phyloP scores from a whole-genome alignment of 176 grass and related monocot genomes.

The Urochloa ruziziensis region DNA sequence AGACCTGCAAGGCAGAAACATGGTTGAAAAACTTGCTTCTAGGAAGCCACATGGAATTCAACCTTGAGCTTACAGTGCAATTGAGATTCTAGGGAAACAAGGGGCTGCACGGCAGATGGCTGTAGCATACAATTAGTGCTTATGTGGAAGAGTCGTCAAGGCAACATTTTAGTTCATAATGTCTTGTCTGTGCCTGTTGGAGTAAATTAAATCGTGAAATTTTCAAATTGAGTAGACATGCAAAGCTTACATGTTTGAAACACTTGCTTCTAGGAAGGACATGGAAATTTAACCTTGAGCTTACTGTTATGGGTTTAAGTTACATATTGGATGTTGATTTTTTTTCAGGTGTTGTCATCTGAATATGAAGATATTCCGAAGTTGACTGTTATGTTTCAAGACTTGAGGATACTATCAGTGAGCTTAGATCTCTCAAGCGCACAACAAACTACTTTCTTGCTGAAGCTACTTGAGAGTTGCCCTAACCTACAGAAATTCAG shows the following conservation, averaged over 20 bases:
- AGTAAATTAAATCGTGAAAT: background rate
- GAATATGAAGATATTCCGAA: constrained; percentile 36
- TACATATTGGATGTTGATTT: background rate
- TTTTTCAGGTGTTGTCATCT: constrained; percentile 27
- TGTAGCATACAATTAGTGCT: background rate
- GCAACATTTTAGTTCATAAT: background rate
- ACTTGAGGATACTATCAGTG: constrained; percentile 36
- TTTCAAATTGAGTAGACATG: background rate
- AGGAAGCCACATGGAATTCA: background rate
- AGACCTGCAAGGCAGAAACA: background rate
- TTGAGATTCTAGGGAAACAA: background rate
- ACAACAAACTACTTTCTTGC: constrained; percentile 12
- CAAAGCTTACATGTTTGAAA: background rate
- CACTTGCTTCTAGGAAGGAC: too few species aligned
- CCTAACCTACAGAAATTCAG: constrained; percentile 25
- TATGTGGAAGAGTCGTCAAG: background rate
- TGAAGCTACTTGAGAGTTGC: constrained; percentile 52
- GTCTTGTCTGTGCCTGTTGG: background rate
- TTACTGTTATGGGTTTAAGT: background rate
- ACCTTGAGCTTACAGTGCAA: background rate
- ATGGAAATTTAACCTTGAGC: background rate
- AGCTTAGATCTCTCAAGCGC: constrained; percentile 29
- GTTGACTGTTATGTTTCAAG: constrained; percentile 30
- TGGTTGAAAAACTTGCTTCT: background rate
- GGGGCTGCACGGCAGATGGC: background rate